Evolutionary conservation across 169 alveolate species (phyloP).

Genomic region (Cryptosporidium canis): DNA sequence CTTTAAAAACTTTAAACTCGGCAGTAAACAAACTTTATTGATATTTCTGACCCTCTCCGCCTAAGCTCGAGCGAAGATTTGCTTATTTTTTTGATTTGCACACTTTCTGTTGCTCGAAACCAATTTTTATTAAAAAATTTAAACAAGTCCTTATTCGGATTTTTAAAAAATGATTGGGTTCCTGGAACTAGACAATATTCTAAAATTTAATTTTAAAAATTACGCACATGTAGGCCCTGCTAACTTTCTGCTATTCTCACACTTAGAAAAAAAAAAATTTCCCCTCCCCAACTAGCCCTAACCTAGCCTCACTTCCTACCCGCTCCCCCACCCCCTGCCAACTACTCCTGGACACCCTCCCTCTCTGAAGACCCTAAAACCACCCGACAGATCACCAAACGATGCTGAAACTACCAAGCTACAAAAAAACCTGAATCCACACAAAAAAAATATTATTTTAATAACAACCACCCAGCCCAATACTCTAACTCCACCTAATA

Average conservation of each 20-base stretch:
- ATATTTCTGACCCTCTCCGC: not conserved
- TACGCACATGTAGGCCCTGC: not conserved
- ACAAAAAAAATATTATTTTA: too few relatives aligned
- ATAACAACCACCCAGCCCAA: too few relatives aligned
- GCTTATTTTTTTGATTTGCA: not conserved
- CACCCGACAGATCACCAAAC: too few relatives aligned
- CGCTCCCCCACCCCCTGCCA: too few relatives aligned
- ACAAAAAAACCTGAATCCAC: too few relatives aligned
- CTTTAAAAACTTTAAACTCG: conserved; percentile 1
- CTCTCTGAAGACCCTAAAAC: too few relatives aligned
- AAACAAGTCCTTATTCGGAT: not conserved
- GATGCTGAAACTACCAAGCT: too few relatives aligned
- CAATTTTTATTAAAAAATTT: not conserved
- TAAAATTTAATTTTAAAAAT: not conserved
- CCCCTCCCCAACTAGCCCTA: not conserved
- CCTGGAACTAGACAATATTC: not conserved
- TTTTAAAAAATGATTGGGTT: not conserved
- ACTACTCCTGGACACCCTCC: too few relatives aligned
- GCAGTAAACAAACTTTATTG: not conserved
- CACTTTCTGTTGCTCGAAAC: not conserved
- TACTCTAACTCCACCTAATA: too few relatives aligned
- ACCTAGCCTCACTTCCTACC: not conserved
- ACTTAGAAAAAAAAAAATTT: not conserved
- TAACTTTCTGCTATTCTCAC: not conserved
- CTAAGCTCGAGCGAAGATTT: conserved; percentile 9